Base-by-base conservation (phyloP, 2,329 filamentous ascomycete genomes). In the Xylaria sp. region DNA sequence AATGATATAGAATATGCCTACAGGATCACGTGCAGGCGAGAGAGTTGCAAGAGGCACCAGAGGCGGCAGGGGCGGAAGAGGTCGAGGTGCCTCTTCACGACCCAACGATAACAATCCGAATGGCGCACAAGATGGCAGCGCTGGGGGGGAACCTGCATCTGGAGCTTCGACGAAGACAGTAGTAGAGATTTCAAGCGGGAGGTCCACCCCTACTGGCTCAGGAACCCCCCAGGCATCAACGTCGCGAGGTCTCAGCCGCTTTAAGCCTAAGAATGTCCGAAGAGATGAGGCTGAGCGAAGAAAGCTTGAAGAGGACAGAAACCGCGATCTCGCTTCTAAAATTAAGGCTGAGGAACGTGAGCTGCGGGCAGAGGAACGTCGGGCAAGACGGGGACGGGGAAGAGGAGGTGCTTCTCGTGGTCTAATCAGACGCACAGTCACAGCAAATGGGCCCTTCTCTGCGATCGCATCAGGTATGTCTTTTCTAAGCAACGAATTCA, bases 231-330 rank as follows among this genome's bases (percentile, higher is more conserved):
- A 78, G 41, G 76, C 79, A 5, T 73, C 81, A 10, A 76, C 80
- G 32, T 80, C 79, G 20, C 74, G 79, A n/a, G 75, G 76, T 23
- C 67, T 75, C 10, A 79, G 78, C 45, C 80, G 84, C 43, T 85
- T 86, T 60, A 81, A 80, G 60, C 84, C 84, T 34, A 85, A 81
- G 70, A 83, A 82, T 66, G 74, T 85, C 56, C 81, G 84, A 61
- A 78, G 84, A 80, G 83, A 86, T 76, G 84, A 85, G 63, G 81
- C 82, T 7, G 83, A 85, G 60, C 78, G 84, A 73, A 83, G 84
- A 61, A 80, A 72, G 59, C 76, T 86, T 10, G 84, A 84, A 53
- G 81, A 72, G 76, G 82, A 74, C 39, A 72, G 77, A 65, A 75
- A 71, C 23, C 71, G 71, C 39, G 74, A 76, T 23, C 60, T 78